Conservation (phyloP, 805 yeast species). For the Zygotorulaspora sp. region DNA sequence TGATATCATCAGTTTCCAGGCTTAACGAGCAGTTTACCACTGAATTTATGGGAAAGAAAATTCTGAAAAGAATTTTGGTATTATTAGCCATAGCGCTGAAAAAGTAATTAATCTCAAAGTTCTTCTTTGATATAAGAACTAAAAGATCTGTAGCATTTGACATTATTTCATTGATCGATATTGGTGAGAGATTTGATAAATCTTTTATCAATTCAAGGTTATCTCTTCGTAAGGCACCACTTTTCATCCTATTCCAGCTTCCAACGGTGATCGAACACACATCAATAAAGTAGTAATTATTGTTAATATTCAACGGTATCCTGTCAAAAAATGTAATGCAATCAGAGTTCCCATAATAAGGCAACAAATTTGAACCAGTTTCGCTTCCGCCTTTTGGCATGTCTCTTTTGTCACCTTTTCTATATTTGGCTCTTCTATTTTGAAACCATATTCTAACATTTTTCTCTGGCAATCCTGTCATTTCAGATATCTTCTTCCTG, state of each 20-base stretch:
- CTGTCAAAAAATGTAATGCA: constrained; percentile 31
- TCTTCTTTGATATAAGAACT: constrained; percentile 65
- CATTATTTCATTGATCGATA: constrained; percentile 59
- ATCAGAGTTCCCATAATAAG: constrained; percentile 17
- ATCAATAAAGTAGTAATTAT: constrained; percentile 64
- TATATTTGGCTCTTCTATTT: constrained; percentile 73
- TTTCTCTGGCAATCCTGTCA: constrained; percentile 78
- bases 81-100: constrained; percentile 68
- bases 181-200: constrained; percentile 62
- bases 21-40: constrained; percentile 54
- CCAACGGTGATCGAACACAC: constrained; percentile 69
- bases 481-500: constrained; percentile 62
- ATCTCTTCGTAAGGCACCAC: constrained; percentile 46
- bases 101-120: constrained; percentile 70
- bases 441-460: constrained; percentile 94
- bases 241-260: constrained; percentile 71
- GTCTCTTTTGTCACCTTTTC: constrained; percentile 40
- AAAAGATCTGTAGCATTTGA: constrained; percentile 59
- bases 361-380: constrained; percentile 4
- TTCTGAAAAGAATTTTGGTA: constrained; percentile 64
- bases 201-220: constrained; percentile 40
- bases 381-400: constrained; percentile 6
- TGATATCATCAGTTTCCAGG: constrained; percentile 40
- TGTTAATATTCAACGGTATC: constrained; percentile 55
- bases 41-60: constrained; percentile 63